These are phyloP conservation scores for Liriodendron chinense DNA, from an alignment of 164 flowering plant species.

Conservation along the genomic window DNA sequence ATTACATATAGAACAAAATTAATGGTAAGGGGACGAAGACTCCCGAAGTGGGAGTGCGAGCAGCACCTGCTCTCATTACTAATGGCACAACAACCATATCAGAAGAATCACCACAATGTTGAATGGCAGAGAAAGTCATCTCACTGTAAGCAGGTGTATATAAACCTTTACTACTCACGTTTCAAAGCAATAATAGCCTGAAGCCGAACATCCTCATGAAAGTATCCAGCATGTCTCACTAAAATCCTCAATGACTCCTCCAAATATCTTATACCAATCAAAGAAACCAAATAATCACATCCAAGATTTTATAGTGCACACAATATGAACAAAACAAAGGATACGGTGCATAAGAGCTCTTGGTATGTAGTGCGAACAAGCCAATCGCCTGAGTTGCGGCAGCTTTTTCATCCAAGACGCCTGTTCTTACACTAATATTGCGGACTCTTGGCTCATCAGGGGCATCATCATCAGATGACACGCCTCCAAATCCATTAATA, in stretches of 20 bases:
- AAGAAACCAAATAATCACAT: slow-evolving; percentile 26
- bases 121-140: not conserved
- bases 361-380: slow-evolving; percentile 80
- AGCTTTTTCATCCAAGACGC: slow-evolving; percentile 98
- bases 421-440: slow-evolving; percentile 93
- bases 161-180: slow-evolving; percentile 49
- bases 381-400: slow-evolving; percentile 99
- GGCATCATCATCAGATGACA: slow-evolving; percentile 97
- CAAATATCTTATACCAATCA: slow-evolving; percentile 59
- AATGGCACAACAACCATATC: too few relatives aligned
- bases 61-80: too few relatives aligned
- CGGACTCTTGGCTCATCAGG: slow-evolving; percentile 93
- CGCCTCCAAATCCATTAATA: slow-evolving; percentile 74
- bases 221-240: slow-evolving; percentile 69
- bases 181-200: slow-evolving; percentile 81
- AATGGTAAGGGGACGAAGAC: too few relatives aligned
- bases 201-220: slow-evolving; percentile 98
- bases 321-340: slow-evolving; percentile 26
- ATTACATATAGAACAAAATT: not conserved
- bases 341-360: slow-evolving; percentile 86
- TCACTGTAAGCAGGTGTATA: not conserved
- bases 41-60: too few relatives aligned
- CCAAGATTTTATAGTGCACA: not conserved
- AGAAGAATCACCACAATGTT: not conserved
- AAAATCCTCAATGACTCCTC: slow-evolving; percentile 86